Conservation (phyloP, 2,329 filamentous ascomycete genomes). For the Kalaharituber pfeilii region DNA sequence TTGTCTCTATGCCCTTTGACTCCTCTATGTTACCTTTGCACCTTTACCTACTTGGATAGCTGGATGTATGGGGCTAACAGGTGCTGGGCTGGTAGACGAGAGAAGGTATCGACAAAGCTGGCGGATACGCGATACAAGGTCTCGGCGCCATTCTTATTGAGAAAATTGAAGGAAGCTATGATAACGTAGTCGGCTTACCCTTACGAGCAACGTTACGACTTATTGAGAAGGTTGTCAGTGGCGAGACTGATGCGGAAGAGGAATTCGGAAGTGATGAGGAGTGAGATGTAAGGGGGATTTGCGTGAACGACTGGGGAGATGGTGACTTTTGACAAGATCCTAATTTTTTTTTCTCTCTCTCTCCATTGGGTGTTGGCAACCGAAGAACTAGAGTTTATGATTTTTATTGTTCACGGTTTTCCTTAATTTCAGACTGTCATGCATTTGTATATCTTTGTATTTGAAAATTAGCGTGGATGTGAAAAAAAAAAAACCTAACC, state of each 20-base stretch:
- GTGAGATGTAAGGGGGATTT: not conserved
- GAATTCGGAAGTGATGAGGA: conserved; percentile 26
- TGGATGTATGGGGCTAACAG: no score
- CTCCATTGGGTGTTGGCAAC: no score
- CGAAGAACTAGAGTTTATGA: no score
- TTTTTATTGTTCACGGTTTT: no score
- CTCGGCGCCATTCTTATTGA: conserved; percentile 74
- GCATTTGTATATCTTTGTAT: no score
- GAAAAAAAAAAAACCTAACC: no score
- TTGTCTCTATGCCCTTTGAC: not conserved
- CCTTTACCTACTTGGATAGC: conserved; percentile 1
- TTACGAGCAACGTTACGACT: conserved; percentile 58
- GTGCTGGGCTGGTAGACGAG: no score
- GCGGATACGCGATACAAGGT: conserved; percentile 87
- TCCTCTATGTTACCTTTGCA: not conserved
- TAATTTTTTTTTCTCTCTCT: no score
- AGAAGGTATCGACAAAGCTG: conserved; percentile 90
- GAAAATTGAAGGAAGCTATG: conserved; percentile 70
- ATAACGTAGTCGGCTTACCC: conserved; percentile 88
- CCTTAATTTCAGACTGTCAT: no score
- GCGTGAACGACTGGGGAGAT: no score
- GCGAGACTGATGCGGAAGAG: conserved; percentile 48
- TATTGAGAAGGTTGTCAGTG: conserved; percentile 74
- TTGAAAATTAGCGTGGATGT: no score
- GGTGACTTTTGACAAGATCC: no score